Evolutionary conservation across 2,329 filamentous ascomycete species (phyloP).

Genomic region (Ophiostoma himal-ulmi): DNA sequence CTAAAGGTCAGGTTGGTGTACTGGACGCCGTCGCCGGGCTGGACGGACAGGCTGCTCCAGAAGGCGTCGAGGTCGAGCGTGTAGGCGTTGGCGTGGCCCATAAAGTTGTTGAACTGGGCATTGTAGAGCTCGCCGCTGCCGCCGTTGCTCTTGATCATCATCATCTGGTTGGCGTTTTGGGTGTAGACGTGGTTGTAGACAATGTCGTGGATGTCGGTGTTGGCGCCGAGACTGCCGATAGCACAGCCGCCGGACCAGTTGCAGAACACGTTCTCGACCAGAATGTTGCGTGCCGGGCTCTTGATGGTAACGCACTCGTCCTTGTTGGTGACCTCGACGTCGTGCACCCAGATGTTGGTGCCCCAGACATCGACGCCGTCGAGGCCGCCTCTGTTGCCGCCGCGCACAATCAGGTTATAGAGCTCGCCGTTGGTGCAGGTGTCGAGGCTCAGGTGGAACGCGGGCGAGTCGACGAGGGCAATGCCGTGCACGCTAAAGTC

Average conservation of each 20-base stretch:
- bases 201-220: constrained; percentile 45
- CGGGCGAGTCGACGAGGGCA: constrained; percentile 39
- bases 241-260: constrained; percentile 55
- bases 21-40: constrained; percentile 45
- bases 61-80: constrained; percentile 50
- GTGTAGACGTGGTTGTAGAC: constrained; percentile 54
- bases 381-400: constrained; percentile 45
- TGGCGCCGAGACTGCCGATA: constrained; percentile 47
- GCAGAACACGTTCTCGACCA: constrained; percentile 57
- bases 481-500: constrained; percentile 47
- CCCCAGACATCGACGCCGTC: constrained; percentile 53
- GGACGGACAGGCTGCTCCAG: constrained; percentile 35
- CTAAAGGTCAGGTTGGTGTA: constrained; percentile 48
- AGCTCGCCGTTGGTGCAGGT: constrained; percentile 44
- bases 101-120: constrained; percentile 51
- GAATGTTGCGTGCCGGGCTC: constrained; percentile 46
- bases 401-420: constrained; percentile 50
- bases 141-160: constrained; percentile 57
- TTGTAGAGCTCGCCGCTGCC: constrained; percentile 49
- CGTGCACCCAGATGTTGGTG: constrained; percentile 53
- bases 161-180: constrained; percentile 55
- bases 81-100: constrained; percentile 55
- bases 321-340: constrained; percentile 57
- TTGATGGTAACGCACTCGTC: constrained; percentile 44
- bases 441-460: constrained; percentile 29